These are phyloP conservation scores for Haplosporangium sp. DNA, from an alignment of 371 early-diverging fungal genomes.

Conservation along the genomic window DNA sequence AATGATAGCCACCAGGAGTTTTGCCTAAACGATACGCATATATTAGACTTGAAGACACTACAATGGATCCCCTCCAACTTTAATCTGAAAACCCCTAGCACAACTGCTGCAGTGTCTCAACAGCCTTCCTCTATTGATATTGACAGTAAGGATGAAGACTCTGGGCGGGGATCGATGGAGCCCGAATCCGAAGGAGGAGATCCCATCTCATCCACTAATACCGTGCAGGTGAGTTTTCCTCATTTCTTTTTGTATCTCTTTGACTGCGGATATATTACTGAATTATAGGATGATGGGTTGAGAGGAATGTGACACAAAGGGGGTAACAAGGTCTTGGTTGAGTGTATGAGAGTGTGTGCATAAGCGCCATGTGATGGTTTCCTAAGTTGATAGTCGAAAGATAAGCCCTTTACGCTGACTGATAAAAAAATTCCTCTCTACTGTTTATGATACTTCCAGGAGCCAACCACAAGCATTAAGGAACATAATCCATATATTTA, in stretches of 20 bases:
- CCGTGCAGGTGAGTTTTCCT: conserved; percentile 6
- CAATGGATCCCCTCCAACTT: conserved; percentile 61
- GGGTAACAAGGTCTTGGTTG: not conserved
- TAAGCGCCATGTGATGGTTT: not conserved
- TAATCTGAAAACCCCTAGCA: not conserved
- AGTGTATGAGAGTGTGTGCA: not conserved
- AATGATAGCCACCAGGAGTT: conserved; percentile 2
- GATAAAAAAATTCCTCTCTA: no score
- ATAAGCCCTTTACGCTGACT: no score
- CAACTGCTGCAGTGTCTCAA: not conserved
- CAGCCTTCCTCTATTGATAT: not conserved
- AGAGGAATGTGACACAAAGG: conserved; percentile 16
- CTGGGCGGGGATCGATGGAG: conserved; percentile 15
- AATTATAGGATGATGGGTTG: conserved; percentile 4
- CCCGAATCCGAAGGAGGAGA: not conserved
- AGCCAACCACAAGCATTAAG: not conserved
- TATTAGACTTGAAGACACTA: conserved; percentile 67
- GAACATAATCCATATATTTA: conserved; percentile 34
- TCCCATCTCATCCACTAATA: not conserved
- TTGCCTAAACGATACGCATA: conserved; percentile 64
- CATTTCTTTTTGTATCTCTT: not conserved
- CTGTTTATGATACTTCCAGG: not conserved
- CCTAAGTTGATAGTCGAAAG: no score
- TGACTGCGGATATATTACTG: not conserved
- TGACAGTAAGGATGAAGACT: conserved; percentile 4